Percentiles rank a stretch among this genome's conserved stretches.
phyloP scores from a whole-genome alignment of 345 rosid species.

The Syzygium aromaticum region DNA sequence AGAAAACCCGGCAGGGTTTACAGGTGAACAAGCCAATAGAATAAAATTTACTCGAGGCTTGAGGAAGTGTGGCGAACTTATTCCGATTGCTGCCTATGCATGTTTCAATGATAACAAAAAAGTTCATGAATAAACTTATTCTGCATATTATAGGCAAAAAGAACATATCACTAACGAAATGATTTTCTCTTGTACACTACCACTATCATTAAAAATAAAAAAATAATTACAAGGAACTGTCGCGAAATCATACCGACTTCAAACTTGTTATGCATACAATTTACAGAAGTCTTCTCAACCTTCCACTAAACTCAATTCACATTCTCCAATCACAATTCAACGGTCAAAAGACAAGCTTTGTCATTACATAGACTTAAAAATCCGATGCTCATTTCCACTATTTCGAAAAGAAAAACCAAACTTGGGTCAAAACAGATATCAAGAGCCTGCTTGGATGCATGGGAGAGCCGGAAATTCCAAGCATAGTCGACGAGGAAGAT shows the following conservation, averaged over 20 bases:
- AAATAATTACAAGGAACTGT: no score
- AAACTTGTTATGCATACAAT: no score
- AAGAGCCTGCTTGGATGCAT: slow-evolving; percentile 61
- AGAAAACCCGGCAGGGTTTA: not conserved
- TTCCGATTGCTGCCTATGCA: no score
- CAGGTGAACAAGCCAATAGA: not conserved
- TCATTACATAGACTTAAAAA: not conserved
- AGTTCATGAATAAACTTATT: no score
- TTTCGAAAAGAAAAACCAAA: no score
- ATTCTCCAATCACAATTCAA: not conserved
- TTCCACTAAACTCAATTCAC: not conserved
- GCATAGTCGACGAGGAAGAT: slow-evolving; percentile 87
- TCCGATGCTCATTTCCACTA: no score
- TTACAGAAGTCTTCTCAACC: not conserved
- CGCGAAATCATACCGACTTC: no score
- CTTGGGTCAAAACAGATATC: not conserved
- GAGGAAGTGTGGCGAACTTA: no score
- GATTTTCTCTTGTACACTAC: not conserved
- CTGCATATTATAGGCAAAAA: no score
- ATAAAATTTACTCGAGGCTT: no score
- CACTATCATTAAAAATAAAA: no score
- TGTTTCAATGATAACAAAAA: no score
- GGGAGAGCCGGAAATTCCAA: slow-evolving; percentile 85
- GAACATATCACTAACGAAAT: not conserved
- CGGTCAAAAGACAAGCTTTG: not conserved